Evolutionary conservation across 1,139 yeast genomes (phyloP), one percentile per base, ranked within the genome.

Genomic region (Geotrichum histeridarum): DNA sequence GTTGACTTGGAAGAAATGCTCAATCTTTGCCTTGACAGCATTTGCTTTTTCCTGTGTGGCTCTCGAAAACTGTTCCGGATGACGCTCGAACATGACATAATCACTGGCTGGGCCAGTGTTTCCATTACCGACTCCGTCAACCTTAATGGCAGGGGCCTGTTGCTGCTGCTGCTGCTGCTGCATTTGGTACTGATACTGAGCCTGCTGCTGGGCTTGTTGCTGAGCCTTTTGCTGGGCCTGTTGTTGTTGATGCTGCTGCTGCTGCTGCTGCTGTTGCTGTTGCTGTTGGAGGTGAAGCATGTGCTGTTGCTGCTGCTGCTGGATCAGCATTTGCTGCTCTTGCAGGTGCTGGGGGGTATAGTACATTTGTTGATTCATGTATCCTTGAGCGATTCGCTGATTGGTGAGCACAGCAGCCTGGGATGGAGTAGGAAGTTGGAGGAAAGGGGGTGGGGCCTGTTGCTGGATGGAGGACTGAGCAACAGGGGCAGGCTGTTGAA

Each of bases 21-120:
- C 89, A 57, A 84, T 70, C 57, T 80, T 78, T 60, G 83, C 74
- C 66, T 83, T 83, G 54, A 82, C 77, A 11, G 84, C 81, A 1
- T 85, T 78, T 0, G 88, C 85, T 62, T 78, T 77, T 63, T 83
- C 87, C 60, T 79, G 84, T 0, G 84, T 71, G n/a, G 69, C 64
- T 56, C 77, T 76, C 43, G 78, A 73, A 59, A 82, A 74, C 63
- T 79, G 74, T 60, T 86, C 94, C 0, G 98, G 97, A 64, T 87
- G 90, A 61, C 98, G 81, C 64, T 86, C 91, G 71, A 91, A 86
- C 65, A 82, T 80, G 54, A 86, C 89, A 62, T 84, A 84, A 52
- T 70, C 71, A 14, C 61, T 54, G 30, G 36, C 15, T 12, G 22
- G 17, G 17, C 55, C 52, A 15, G 22, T 14, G 42, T 48, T 50